A percentile compares a stretch with the other conserved stretches of the same genome.
These are phyloP conservation scores for Colletotrichum tamarilloi DNA, from an alignment of 2,329 filamentous ascomycete species.

Conservation along the genomic window DNA sequence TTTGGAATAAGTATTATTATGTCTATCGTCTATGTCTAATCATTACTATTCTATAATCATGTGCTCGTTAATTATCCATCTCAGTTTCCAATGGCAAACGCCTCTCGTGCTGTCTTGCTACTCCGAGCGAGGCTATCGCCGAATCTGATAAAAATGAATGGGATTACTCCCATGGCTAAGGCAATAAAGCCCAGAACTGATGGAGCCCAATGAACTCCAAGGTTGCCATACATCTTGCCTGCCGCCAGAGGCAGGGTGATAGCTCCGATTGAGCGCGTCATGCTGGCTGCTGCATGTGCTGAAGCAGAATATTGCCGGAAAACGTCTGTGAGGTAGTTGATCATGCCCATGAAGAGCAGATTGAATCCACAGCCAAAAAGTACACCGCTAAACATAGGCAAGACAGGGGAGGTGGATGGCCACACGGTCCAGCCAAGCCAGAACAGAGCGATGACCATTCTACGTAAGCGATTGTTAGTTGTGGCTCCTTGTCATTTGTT, in stretches of 20 bases:
- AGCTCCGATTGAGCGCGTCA: conserved; percentile 47
- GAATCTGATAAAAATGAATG: conserved; percentile 46
- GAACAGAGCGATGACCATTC: conserved; percentile 67
- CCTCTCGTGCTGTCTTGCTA: conserved; percentile 36
- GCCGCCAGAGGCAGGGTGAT: conserved; percentile 47
- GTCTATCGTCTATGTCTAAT: neutral
- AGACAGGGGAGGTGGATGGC: conserved; percentile 42
- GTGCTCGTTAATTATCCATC: neutral
- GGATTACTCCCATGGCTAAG: conserved; percentile 45
- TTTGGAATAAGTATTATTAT: neutral
- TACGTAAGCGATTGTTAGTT: conserved; percentile 19
- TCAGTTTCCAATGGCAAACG: conserved; percentile 6
- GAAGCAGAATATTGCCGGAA: conserved; percentile 47
- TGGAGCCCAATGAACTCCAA: conserved; percentile 49
- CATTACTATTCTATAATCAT: neutral
- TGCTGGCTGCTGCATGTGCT: conserved; percentile 47
- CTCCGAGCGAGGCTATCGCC: conserved; percentile 43
- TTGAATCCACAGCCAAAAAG: conserved; percentile 53
- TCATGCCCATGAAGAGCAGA: conserved; percentile 49
- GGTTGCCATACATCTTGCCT: conserved; percentile 44
- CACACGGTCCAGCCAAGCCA: conserved; percentile 71
- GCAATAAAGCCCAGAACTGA: conserved; percentile 46
- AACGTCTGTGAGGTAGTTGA: conserved; percentile 49
- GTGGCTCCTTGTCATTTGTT: neutral
- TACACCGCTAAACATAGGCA: conserved; percentile 55